phyloP scores from a whole-genome alignment of 1,139 yeast genomes.

The Scheffersomyces segobiensis region DNA sequence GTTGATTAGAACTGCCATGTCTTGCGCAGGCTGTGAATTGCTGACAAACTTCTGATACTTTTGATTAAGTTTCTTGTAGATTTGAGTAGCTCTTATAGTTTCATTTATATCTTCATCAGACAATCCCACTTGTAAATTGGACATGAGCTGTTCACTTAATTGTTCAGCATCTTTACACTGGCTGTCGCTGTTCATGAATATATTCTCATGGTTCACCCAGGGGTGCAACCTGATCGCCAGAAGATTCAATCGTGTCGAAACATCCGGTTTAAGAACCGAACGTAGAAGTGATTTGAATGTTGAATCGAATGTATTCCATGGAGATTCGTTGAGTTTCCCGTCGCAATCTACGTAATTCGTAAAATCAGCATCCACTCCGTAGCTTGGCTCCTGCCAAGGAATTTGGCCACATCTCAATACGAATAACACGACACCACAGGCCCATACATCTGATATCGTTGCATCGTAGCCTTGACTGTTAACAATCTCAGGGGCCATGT shows the following conservation, averaged over 20 bases:
- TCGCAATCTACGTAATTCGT: constrained; percentile 36
- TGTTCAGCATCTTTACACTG: constrained; percentile 50
- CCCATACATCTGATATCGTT: constrained; percentile 60
- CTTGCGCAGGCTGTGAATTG: constrained; percentile 32
- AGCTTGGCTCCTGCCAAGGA: constrained; percentile 63
- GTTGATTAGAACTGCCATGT: constrained; percentile 31
- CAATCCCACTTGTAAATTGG: constrained; percentile 47
- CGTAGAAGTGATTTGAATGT: constrained; percentile 51
- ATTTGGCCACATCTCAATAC: constrained; percentile 62
- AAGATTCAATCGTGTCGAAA: constrained; percentile 40
- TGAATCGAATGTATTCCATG: constrained; percentile 54
- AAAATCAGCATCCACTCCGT: constrained; percentile 48
- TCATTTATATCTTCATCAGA: constrained; percentile 27
- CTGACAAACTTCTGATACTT: constrained; percentile 14
- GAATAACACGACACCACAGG: constrained; percentile 60
- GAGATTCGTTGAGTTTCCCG: constrained; percentile 44
- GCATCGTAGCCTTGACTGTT: constrained; percentile 49
- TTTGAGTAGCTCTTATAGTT: not conserved
- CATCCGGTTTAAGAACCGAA: constrained; percentile 49
- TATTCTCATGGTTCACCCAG: constrained; percentile 48
- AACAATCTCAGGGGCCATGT: constrained; percentile 70
- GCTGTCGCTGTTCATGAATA: constrained; percentile 41
- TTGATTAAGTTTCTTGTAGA: constrained; percentile 7
- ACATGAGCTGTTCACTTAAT: constrained; percentile 42
- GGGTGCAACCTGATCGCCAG: constrained; percentile 45